Percentiles rank a stretch among this genome's conserved stretches.
Conservation (phyloP, 2,329 filamentous ascomycete genomes). For the Phialophora chinensis region DNA sequence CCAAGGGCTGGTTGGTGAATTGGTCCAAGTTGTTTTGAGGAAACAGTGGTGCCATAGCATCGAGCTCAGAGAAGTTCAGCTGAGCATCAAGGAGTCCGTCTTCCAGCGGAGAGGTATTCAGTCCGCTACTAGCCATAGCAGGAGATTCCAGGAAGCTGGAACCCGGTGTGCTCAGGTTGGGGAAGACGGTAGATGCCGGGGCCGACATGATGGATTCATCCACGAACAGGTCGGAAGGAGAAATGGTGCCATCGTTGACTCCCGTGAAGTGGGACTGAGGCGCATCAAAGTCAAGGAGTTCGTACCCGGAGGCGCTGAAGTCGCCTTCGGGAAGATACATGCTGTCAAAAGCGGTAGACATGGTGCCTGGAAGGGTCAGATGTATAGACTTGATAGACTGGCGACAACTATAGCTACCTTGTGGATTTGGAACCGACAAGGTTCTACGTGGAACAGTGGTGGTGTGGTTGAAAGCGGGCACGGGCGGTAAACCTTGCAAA, state of each 20-base stretch:
- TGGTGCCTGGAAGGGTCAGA: constrained; percentile 33
- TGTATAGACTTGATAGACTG: constrained; percentile 47
- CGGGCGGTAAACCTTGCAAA: constrained; percentile 40
- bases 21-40: constrained; percentile 37
- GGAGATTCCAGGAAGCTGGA: constrained; percentile 71
- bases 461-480: constrained; percentile 42
- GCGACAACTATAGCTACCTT: constrained; percentile 47
- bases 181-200: constrained; percentile 77
- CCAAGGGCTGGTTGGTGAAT: constrained; percentile 39
- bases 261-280: constrained; percentile 28
- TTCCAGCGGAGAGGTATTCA: constrained; percentile 39
- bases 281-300: constrained; percentile 31
- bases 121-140: constrained; percentile 37
- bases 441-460: constrained; percentile 36
- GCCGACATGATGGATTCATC: constrained; percentile 65
- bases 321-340: constrained; percentile 37
- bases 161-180: constrained; percentile 71
- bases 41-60: constrained; percentile 37
- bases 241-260: constrained; percentile 65
- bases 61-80: constrained; percentile 37
- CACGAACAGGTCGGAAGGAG: constrained; percentile 75
- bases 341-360: constrained; percentile 37
- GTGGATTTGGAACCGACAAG: constrained; percentile 33
- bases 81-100: constrained; percentile 39
- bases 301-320: constrained; percentile 35